Conservation (phyloP, 495 filamentous ascomycete genomes). For the Penicillium mononematosum region DNA sequence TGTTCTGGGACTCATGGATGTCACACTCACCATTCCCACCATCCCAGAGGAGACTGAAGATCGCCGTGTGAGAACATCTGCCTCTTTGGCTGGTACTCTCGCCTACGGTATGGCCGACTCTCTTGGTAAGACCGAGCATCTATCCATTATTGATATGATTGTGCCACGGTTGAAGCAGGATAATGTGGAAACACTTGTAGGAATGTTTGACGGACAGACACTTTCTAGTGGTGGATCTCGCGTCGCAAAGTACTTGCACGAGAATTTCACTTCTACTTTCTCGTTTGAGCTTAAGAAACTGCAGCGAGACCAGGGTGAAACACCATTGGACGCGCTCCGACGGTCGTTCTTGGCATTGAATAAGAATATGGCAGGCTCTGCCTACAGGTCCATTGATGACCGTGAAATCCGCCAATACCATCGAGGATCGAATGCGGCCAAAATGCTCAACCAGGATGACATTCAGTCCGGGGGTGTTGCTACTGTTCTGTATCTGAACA, state of each 20-base stretch:
- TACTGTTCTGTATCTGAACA: conserved; percentile 84
- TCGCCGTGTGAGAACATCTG: conserved; percentile 92
- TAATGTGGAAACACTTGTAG: conserved; percentile 84
- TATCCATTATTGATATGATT: conserved; percentile 97
- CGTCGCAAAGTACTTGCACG: conserved; percentile 93
- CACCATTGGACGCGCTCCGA: conserved; percentile 76
- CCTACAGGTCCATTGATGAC: conserved; percentile 77
- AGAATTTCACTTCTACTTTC: conserved; percentile 86
- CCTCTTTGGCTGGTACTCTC: conserved; percentile 80
- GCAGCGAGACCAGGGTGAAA: conserved; percentile 55
- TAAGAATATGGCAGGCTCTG: conserved; percentile 86
- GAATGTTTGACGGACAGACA: conserved; percentile 91
- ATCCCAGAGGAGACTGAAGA: conserved; percentile 95
- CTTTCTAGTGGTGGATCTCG: conserved; percentile 85
- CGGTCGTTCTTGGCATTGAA: conserved; percentile 87
- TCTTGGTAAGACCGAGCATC: conserved; percentile 87
- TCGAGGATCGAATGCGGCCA: conserved; percentile 66
- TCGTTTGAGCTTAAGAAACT: conserved; percentile 72
- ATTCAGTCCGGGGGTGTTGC: conserved; percentile 86
- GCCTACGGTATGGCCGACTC: conserved; percentile 98
- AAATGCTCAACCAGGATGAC: conserved; percentile 80
- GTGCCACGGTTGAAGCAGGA: conserved; percentile 90
- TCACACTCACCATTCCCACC: conserved; percentile 87
- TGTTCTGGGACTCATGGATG: conserved; percentile 94
- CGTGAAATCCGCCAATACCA: conserved; percentile 60